A percentile compares a stretch with the other conserved stretches of the same genome.
phyloP scores from a whole-genome alignment of 225 moss, liverwort and hornwort species.

The Polytrichum formosum region DNA sequence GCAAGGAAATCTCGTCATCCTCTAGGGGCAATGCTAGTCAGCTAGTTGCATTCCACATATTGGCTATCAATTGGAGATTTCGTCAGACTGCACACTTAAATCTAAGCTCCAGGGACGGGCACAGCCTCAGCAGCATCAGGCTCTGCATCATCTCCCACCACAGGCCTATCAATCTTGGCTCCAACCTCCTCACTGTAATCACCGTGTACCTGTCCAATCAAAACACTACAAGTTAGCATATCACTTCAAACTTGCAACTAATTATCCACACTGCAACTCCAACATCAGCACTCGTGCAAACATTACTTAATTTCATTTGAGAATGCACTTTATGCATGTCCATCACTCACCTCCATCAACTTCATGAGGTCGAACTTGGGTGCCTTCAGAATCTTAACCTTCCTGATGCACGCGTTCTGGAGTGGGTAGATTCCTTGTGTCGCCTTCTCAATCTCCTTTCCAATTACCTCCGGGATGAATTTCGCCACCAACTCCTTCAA shows the following conservation, averaged over 20 bases:
- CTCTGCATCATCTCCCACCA: constrained; percentile 38
- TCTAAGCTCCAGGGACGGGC: constrained; percentile 32
- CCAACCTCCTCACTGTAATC: constrained; percentile 53
- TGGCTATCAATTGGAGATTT: background rate
- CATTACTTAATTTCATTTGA: background rate
- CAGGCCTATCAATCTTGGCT: constrained; percentile 43
- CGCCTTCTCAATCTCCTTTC: constrained; percentile 27
- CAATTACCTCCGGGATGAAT: constrained; percentile 27
- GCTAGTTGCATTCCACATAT: background rate
- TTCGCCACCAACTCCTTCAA: constrained; percentile 24
- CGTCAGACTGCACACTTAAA: background rate
- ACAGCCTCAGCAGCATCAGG: constrained; percentile 24
- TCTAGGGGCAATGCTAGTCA: too few relatives aligned
- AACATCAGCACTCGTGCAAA: background rate
- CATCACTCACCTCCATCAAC: constrained; percentile 21
- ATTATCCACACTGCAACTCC: background rate
- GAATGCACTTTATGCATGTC: background rate
- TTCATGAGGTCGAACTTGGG: constrained; percentile 16
- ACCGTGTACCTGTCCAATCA: constrained; percentile 36
- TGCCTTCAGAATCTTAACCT: constrained; percentile 12
- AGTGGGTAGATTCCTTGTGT: constrained; percentile 24
- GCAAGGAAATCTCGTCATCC: too few relatives aligned
- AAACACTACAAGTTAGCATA: background rate
- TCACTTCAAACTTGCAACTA: background rate
- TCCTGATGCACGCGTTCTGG: background rate